phyloP scores from a whole-genome alignment of 1,139 yeast genomes.

The Candida labiduridarum region DNA sequence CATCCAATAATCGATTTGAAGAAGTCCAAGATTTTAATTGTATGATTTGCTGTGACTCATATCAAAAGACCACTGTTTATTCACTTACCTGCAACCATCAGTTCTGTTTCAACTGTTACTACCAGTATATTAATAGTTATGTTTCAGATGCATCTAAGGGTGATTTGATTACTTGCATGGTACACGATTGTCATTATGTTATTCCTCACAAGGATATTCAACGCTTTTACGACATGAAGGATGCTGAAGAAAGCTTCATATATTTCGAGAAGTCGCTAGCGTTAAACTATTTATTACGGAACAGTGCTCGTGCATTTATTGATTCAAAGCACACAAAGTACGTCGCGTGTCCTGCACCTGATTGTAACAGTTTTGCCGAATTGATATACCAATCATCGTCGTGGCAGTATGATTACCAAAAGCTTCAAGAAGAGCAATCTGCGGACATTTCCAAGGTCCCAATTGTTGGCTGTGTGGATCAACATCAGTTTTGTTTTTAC shows the following conservation, averaged over 20 bases:
- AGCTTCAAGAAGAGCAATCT: slow-evolving; percentile 25
- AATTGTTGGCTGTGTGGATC: slow-evolving; percentile 65
- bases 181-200: slow-evolving; percentile 34
- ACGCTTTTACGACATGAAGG: slow-evolving; percentile 16
- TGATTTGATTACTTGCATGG: slow-evolving; percentile 68
- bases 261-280: slow-evolving; percentile 10
- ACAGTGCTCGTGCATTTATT: slow-evolving; percentile 52
- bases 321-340: slow-evolving; percentile 49
- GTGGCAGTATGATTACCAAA: not conserved
- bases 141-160: slow-evolving; percentile 49
- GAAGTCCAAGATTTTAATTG: slow-evolving; percentile 47
- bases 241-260: slow-evolving; percentile 8
- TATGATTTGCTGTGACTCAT: slow-evolving; percentile 69
- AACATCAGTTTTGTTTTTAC: slow-evolving; percentile 76
- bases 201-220: slow-evolving; percentile 37
- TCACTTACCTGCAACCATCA: slow-evolving; percentile 68
- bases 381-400: not conserved
- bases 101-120: slow-evolving; percentile 70
- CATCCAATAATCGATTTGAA: slow-evolving; percentile 23
- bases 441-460: slow-evolving; percentile 44
- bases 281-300: slow-evolving; percentile 21
- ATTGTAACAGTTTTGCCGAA: slow-evolving; percentile 64
- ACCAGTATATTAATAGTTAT: slow-evolving; percentile 51
- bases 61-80: slow-evolving; percentile 43
- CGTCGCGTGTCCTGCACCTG: slow-evolving; percentile 88